phyloP scores from a whole-genome alignment of 2,329 filamentous ascomycete species.

The Karstenula rhodostoma region DNA sequence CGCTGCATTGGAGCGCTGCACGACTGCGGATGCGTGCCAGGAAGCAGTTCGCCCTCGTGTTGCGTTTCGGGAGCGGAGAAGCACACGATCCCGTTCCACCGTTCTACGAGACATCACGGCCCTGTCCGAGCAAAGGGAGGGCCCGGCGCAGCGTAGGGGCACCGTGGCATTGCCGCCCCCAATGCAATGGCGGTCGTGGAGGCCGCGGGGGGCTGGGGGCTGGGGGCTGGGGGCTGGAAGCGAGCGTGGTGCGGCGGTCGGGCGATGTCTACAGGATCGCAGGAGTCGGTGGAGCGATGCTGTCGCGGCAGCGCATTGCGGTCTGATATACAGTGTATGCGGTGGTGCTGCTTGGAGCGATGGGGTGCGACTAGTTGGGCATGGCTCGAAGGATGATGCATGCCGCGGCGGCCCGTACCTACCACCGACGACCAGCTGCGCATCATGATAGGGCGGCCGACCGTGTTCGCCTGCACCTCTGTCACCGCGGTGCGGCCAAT shows the following conservation, averaged over 20 bases:
- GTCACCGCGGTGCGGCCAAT: slow-evolving; percentile 31
- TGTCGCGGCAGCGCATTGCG: slow-evolving; percentile 1
- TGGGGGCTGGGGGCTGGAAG: slow-evolving; percentile 5
- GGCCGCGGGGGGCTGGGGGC: not conserved
- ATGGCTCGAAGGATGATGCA: slow-evolving; percentile 24
- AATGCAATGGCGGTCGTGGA: slow-evolving; percentile 5
- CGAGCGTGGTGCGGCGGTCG: slow-evolving; percentile 28
- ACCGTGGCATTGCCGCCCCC: slow-evolving; percentile 13
- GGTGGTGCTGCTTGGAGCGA: slow-evolving; percentile 3
- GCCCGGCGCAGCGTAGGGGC: slow-evolving; percentile 13
- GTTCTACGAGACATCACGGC: slow-evolving; percentile 34
- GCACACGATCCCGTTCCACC: slow-evolving; percentile 34
- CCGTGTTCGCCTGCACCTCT: slow-evolving; percentile 37
- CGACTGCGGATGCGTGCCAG: slow-evolving; percentile 18
- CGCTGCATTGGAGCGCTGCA: slow-evolving; percentile 36
- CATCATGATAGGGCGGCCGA: slow-evolving; percentile 29
- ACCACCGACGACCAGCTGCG: slow-evolving; percentile 21
- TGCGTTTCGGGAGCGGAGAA: slow-evolving; percentile 24
- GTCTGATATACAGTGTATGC: slow-evolving; percentile 19
- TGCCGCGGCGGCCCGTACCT: slow-evolving; percentile 36
- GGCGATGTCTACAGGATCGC: slow-evolving; percentile 18
- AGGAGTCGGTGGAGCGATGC: not conserved
- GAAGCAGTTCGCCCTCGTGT: slow-evolving; percentile 11
- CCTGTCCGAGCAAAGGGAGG: slow-evolving; percentile 12
- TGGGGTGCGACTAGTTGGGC: slow-evolving; percentile 20